phyloP scores from a whole-genome alignment of 176 grass and related monocot species.

The Poa pratensis region DNA sequence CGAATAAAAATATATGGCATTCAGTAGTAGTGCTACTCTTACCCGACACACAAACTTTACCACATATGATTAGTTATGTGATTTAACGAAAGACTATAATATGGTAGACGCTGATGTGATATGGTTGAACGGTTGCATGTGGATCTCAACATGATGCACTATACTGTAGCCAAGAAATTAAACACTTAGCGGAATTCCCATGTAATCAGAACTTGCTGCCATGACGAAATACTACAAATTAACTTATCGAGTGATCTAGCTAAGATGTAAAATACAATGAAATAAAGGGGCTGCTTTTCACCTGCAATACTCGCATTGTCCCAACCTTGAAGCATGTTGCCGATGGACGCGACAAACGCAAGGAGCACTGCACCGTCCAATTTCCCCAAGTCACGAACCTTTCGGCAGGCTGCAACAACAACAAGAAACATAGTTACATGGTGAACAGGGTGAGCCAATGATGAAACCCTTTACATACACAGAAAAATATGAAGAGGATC shows the following conservation, averaged over 20 bases:
- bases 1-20: too few relatives aligned
- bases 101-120: too few relatives aligned
- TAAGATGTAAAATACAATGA: not conserved
- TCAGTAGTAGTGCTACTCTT: too few relatives aligned
- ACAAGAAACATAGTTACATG: not conserved
- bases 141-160: not conserved
- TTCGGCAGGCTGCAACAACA: too few relatives aligned
- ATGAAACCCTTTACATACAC: not conserved
- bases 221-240: not conserved
- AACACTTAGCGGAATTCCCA: not conserved
- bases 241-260: not conserved
- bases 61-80: too few relatives aligned
- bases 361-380: conserved; percentile 32
- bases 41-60: too few relatives aligned
- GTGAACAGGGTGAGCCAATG: not conserved
- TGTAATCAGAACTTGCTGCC: not conserved
- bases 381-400: not conserved
- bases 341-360: conserved; percentile 46
- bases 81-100: too few relatives aligned
- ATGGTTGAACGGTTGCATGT: too few relatives aligned
- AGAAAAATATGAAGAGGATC: not conserved
- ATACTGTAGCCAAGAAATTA: not conserved
- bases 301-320: conserved; percentile 66
- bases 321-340: conserved; percentile 68
- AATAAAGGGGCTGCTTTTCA: not conserved